Base-by-base conservation (phyloP, 371 early-diverging fungal species). In the Phascolomyces articulosus region DNA sequence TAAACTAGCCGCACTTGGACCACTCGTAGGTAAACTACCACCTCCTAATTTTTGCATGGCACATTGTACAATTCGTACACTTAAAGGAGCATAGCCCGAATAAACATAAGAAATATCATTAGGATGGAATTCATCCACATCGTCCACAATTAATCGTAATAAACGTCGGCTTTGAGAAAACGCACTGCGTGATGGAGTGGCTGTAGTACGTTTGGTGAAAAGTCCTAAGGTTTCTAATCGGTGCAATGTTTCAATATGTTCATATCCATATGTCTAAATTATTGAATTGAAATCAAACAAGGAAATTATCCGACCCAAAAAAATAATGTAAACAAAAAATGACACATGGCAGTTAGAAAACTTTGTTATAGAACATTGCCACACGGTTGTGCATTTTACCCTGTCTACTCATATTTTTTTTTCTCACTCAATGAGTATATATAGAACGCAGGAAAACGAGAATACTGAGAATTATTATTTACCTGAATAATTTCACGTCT, bases 21-120 rank as follows among this genome's bases (percentile, higher is more conserved):
- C 69, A 18, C 68, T 74, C 21, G 27, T 71, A 21, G 31, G 44
- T 11, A 59, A 47, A 21, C 65, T 60, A 18, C 56, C 64, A 21
- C 58, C 73, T 28, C 65, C 67, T 23, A 72, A 40, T 23, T 77
- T 80, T 60, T 79, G 75, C 68, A 87, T 67, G n/a, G 94, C 92
- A 58, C 87, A 87, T 70, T 98, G 95, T n/a, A 97, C 84, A 31
- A 97, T 77, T 47, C 98, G 90, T 8, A 95, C 87, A 28, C 89
- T 88, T 28, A 96, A 61, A 3, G 98, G 98, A 2, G 96, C 98
- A 72, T 93, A 97, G 3, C 98, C 98, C 0, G 94, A 93, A 68
- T 95, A 96, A 18, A 96, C 96, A 66, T 95, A 97, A 0, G 95
- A 87, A 0, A 95, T 86, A 75, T 97, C 98, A 47, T 90, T 89